A percentile compares a stretch with the other conserved stretches of the same genome.
phyloP scores from a whole-genome alignment of 805 yeast species.

The Saturnispora hagleri region DNA sequence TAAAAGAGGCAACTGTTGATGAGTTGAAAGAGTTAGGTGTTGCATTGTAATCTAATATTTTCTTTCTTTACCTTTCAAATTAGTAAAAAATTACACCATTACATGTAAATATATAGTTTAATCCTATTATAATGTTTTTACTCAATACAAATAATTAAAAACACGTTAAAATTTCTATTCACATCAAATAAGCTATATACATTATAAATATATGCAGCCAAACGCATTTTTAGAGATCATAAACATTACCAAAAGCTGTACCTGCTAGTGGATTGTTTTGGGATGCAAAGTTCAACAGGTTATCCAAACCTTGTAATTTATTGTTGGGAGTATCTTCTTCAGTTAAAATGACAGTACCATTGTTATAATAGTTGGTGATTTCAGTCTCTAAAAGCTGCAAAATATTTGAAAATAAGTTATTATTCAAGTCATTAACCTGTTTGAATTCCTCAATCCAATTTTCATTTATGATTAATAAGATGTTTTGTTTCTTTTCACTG shows the following conservation, averaged over 20 bases:
- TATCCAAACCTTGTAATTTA: conserved; percentile 21
- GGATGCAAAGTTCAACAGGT: conserved; percentile 24
- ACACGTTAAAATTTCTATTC: background rate
- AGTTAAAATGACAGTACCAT: conserved; percentile 14
- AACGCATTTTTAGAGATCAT: background rate
- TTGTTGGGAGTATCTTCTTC: conserved; percentile 1
- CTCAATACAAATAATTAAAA: background rate
- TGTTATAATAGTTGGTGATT: conserved; percentile 19
- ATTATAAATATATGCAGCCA: background rate
- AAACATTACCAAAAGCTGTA: conserved; percentile 21
- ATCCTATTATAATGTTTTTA: background rate
- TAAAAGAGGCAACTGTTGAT: conserved; percentile 20
- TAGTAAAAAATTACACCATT: background rate
- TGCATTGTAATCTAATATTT: conserved; percentile 9
- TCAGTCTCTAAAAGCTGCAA: conserved; percentile 21
- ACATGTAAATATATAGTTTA: background rate
- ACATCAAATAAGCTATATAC: background rate
- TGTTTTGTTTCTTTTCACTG: conserved; percentile 26
- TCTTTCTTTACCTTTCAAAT: background rate
- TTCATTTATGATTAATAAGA: conserved; percentile 25
- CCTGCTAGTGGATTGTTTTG: conserved; percentile 25
- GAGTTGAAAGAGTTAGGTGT: conserved; percentile 23
- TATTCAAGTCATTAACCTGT: conserved; percentile 25
- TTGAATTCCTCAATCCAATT: conserved; percentile 25
- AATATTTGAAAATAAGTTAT: conserved; percentile 21